phyloP scores from a whole-genome alignment of 306 rosid species.

The Cercis canadensis region DNA sequence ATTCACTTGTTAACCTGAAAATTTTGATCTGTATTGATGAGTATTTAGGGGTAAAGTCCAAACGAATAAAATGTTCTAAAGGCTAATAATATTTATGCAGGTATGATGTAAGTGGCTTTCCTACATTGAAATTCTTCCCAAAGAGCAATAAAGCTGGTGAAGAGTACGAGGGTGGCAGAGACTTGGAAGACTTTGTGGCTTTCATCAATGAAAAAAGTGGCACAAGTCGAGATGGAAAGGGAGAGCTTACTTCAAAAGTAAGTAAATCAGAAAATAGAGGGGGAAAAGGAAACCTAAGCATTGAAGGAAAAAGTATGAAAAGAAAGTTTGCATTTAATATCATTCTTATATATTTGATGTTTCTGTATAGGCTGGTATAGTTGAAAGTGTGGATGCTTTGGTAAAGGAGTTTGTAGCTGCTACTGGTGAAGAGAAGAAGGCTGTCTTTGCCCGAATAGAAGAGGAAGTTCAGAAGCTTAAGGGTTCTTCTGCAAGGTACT shows the following conservation, averaged over 20 bases:
- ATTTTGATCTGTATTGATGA: slow-evolving; percentile 12
- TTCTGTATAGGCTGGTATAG: slow-evolving; percentile 76
- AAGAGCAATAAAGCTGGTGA: slow-evolving; percentile 82
- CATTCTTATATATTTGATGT: slow-evolving; percentile 31
- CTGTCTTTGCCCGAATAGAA: slow-evolving; percentile 58
- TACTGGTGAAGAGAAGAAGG: slow-evolving; percentile 70
- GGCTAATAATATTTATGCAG: slow-evolving; percentile 48
- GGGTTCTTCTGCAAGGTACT: slow-evolving; percentile 82
- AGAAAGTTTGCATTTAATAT: slow-evolving; percentile 6
- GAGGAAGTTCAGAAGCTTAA: slow-evolving; percentile 79
- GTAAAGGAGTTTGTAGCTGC: slow-evolving; percentile 85
- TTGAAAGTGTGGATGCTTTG: slow-evolving; percentile 64
- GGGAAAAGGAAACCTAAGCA: neutral
- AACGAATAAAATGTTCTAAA: neutral
- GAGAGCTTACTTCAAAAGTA: slow-evolving; percentile 80
- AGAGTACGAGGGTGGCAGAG: slow-evolving; percentile 90
- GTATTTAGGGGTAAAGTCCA: slow-evolving; percentile 10
- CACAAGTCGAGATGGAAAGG: slow-evolving; percentile 76
- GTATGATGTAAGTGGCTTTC: slow-evolving; percentile 88
- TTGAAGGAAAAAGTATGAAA: neutral
- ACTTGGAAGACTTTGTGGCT: slow-evolving; percentile 74
- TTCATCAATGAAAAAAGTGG: slow-evolving; percentile 82
- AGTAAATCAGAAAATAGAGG: slow-evolving; percentile 31
- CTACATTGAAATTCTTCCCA: slow-evolving; percentile 93
- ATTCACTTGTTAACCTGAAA: slow-evolving; percentile 7